Conservation (phyloP, 2,329 filamentous ascomycete genomes). For the Zymoseptoria ardabiliae region DNA sequence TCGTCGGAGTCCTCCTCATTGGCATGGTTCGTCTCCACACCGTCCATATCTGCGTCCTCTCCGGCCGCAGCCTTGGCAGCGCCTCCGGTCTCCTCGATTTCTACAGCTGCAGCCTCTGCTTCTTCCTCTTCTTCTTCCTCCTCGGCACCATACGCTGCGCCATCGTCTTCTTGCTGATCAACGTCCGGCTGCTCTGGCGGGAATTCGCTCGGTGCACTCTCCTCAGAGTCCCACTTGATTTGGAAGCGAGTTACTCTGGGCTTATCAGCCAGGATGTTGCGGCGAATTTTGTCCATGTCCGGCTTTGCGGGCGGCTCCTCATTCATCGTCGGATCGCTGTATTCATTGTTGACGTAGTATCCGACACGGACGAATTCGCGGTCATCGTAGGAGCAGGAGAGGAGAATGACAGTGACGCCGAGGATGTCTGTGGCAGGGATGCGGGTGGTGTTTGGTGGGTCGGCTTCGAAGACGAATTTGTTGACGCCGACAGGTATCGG, state of each 20-base stretch:
- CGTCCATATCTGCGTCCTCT: conserved; percentile 71
- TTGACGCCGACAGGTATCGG: conserved; percentile 97
- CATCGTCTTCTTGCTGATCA: conserved; percentile 75
- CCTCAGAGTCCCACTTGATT: conserved; percentile 99
- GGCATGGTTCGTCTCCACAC: conserved; percentile 50
- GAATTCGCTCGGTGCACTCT: conserved; percentile 89
- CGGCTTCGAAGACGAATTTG: conserved; percentile 97
- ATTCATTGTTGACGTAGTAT: conserved; percentile 99
- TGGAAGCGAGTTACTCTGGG: conserved; percentile 94
- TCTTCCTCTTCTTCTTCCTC: conserved; percentile 65
- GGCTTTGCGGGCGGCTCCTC: conserved; percentile 88
- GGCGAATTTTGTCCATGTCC: conserved; percentile 80
- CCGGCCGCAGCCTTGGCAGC: conserved; percentile 28
- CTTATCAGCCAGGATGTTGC: conserved; percentile 94
- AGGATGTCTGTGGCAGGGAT: conserved; percentile 94
- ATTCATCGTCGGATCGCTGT: conserved; percentile 82
- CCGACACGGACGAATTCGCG: conserved; percentile 96
- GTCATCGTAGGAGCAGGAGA: conserved; percentile 93
- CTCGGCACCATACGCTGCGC: conserved; percentile 80
- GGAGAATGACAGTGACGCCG: conserved; percentile 91
- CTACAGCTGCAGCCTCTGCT: conserved; percentile 50
- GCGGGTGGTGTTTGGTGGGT: conserved; percentile 78
- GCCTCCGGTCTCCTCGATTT: conserved; percentile 45
- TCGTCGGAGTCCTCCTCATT: conserved; percentile 57
- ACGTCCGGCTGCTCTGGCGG: conserved; percentile 97